Percentiles rank a stretch among this genome's conserved stretches.
Conservation (phyloP, 192 early-diverging fungal species). For the Chytriomyces confervae region DNA sequence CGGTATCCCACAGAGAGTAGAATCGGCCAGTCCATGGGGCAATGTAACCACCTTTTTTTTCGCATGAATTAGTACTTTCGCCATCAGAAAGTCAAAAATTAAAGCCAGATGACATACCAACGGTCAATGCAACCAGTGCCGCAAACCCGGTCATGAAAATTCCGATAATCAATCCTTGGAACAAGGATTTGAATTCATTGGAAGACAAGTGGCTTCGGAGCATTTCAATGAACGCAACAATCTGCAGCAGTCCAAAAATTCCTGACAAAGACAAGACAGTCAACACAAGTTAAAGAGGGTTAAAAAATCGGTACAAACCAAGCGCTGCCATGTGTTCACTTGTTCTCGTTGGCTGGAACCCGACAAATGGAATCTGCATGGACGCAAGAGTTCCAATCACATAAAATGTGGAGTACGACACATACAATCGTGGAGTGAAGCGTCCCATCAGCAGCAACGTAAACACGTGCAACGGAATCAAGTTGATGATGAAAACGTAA, state of each 20-base stretch:
- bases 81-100: too few relatives aligned
- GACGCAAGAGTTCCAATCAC: conserved; percentile 92
- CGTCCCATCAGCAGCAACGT: conserved; percentile 94
- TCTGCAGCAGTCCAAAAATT: conserved; percentile 95
- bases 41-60: conserved; percentile 70
- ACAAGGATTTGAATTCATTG: conserved; percentile 83
- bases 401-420: conserved; percentile 99
- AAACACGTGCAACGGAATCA: conserved; percentile 97
- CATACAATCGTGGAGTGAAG: conserved; percentile 90
- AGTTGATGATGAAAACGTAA: conserved; percentile 99
- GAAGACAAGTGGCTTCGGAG: conserved; percentile 78
- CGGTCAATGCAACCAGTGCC: conserved; percentile 76
- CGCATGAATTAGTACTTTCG: too few relatives aligned
- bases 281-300: conserved; percentile 5
- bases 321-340: conserved; percentile 99
- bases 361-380: conserved; percentile 99
- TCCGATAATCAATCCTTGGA: conserved; percentile 68
- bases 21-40: conserved; percentile 99
- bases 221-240: conserved; percentile 90
- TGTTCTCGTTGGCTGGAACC: conserved; percentile 96
- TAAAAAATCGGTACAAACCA: conserved; percentile 54
- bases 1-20: conserved; percentile 99
- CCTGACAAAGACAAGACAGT: conserved; percentile 50
- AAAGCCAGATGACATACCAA: conserved; percentile 34
- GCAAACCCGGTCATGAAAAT: conserved; percentile 64